A percentile compares a stretch with the other conserved stretches of the same genome.
phyloP scores from a whole-genome alignment of 2,329 filamentous ascomycete species.

The Paraphoma sp. region DNA sequence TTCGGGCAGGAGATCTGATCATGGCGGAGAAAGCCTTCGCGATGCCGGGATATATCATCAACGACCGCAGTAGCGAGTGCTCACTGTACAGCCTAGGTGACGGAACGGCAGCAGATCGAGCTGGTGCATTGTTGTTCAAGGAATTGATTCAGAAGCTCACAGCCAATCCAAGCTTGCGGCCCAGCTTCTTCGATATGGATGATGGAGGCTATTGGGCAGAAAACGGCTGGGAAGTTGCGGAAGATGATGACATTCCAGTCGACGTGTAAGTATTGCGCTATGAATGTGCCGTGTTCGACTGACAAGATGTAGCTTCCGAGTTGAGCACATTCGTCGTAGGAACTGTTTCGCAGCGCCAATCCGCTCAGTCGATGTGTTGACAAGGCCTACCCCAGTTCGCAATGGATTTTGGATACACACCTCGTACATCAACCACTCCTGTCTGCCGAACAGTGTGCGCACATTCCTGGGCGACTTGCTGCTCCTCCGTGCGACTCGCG shows the following conservation, averaged over 20 bases:
- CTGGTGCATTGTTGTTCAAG: constrained; percentile 50
- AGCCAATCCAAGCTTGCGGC: constrained; percentile 47
- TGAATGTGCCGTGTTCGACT: not conserved
- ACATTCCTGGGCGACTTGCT: constrained; percentile 49
- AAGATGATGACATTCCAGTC: constrained; percentile 36
- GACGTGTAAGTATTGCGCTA: constrained; percentile 46
- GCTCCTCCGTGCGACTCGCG: constrained; percentile 50
- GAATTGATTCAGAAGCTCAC: constrained; percentile 56
- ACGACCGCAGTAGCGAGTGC: constrained; percentile 26
- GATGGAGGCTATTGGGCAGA: constrained; percentile 39
- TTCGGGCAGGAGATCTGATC: constrained; percentile 60
- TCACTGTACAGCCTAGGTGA: constrained; percentile 23
- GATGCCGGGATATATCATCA: constrained; percentile 47
- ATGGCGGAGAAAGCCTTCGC: constrained; percentile 64
- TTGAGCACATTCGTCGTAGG: constrained; percentile 51
- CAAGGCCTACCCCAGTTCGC: constrained; percentile 18
- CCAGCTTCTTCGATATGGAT: constrained; percentile 43
- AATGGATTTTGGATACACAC: constrained; percentile 51
- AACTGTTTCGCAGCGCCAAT: constrained; percentile 54
- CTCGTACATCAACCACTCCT: constrained; percentile 54
- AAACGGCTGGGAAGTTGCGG: constrained; percentile 43
- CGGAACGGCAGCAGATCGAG: constrained; percentile 43
- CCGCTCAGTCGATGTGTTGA: constrained; percentile 22
- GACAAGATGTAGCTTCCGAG: constrained; percentile 46
- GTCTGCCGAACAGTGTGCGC: constrained; percentile 46